A percentile compares a stretch with the other conserved stretches of the same genome.
These are phyloP conservation scores for Termitomyces sp. DNA, from an alignment of 768 basidiomycete species.

Conservation along the genomic window DNA sequence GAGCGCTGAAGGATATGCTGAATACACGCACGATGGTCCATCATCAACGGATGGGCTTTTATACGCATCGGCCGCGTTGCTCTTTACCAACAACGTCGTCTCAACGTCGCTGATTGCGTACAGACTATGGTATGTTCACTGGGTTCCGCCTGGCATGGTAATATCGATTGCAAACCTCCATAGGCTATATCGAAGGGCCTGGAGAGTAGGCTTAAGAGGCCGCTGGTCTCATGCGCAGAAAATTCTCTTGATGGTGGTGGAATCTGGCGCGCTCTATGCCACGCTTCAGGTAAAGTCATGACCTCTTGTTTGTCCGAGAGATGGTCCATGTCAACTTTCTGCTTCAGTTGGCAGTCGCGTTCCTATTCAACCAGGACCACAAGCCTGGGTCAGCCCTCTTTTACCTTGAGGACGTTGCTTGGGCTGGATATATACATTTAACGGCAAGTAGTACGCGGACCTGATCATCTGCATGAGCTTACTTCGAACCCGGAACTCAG, in stretches of 20 bases:
- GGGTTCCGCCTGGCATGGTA: too few relatives aligned
- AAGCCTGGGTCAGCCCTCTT: neutral
- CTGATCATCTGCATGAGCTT: neutral
- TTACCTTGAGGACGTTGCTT: neutral
- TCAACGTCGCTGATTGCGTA: constrained; percentile 4
- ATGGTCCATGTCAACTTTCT: neutral
- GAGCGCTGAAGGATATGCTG: neutral
- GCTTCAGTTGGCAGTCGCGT: neutral
- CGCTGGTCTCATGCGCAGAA: constrained; percentile 7
- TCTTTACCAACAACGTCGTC: neutral
- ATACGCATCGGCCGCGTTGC: constrained; percentile 1
- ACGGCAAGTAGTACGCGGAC: neutral
- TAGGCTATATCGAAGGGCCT: neutral
- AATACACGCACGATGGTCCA: neutral
- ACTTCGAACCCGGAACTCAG: neutral
- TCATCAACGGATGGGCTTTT: neutral
- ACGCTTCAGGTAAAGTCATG: neutral
- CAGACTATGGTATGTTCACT: constrained; percentile 1
- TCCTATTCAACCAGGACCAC: constrained; percentile 5
- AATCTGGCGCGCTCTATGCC: constrained; percentile 5
- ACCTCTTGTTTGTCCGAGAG: neutral
- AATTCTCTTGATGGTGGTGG: constrained; percentile 2
- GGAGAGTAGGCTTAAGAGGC: neutral
- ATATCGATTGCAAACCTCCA: neutral
- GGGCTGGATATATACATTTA: constrained; percentile 5